Percentiles rank a stretch among this genome's conserved stretches.
Conservation (phyloP, 2,329 filamentous ascomycete species). For the Phaeophleospora eucalypticola region DNA sequence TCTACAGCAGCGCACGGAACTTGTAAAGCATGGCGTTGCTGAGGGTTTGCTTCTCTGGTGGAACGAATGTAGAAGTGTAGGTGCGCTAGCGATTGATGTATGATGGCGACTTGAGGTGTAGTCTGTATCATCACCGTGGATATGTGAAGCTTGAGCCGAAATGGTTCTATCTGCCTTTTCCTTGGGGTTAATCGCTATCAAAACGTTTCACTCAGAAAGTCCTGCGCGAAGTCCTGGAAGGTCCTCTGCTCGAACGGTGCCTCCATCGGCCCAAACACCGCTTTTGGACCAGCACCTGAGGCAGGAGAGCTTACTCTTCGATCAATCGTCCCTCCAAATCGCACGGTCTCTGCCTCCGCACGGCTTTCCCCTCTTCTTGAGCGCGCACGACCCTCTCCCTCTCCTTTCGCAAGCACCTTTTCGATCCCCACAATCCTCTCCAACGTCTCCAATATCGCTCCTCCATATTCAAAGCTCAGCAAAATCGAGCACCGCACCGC, state of each 20-base stretch:
- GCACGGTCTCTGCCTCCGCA: neutral
- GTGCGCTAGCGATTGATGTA: no score
- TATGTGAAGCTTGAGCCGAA: no score
- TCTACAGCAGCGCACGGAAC: neutral
- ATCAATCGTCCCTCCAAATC: neutral
- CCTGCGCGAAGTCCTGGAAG: slow-evolving; percentile 16
- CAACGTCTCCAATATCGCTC: slow-evolving; percentile 25
- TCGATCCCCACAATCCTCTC: slow-evolving; percentile 28
- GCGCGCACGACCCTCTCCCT: neutral
- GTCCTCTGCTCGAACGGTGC: slow-evolving; percentile 9
- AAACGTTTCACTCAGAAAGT: slow-evolving; percentile 8
- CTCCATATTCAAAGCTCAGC: slow-evolving; percentile 31
- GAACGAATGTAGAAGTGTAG: no score
- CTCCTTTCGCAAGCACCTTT: slow-evolving; percentile 15
- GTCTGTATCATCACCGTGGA: no score
- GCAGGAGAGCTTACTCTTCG: neutral
- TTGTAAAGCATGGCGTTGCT: no score
- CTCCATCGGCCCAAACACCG: slow-evolving; percentile 7
- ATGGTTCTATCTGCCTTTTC: no score
- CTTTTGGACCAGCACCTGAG: neutral
- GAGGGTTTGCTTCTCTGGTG: neutral
- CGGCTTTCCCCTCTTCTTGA: neutral
- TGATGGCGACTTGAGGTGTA: no score
- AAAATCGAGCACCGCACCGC: slow-evolving; percentile 30
- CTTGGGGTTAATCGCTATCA: no score